These are phyloP conservation scores for Mortierella sp. DNA, from an alignment of 371 early-diverging fungal genomes.

Conservation along the genomic window DNA sequence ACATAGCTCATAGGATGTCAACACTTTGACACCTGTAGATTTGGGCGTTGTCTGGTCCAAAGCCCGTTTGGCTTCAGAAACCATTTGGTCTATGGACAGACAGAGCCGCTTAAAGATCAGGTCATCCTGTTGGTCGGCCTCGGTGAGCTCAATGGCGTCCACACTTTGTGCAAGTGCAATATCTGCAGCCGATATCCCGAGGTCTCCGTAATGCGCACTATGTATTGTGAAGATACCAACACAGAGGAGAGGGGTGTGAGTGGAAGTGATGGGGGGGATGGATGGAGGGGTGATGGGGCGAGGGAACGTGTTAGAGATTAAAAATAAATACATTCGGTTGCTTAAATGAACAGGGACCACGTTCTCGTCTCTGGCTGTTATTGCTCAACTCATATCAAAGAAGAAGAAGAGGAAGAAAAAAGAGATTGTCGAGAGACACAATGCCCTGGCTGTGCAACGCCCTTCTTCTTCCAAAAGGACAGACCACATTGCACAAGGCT, in stretches of 20 bases:
- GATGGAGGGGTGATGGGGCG: too few species aligned
- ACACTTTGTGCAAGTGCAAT: background rate
- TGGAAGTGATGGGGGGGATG: too few species aligned
- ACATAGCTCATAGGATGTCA: conserved; percentile 2
- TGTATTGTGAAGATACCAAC: background rate
- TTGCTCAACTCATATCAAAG: too few species aligned
- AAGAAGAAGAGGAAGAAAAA: too few species aligned
- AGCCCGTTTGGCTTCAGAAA: background rate
- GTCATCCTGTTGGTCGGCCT: background rate
- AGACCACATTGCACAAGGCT: too few species aligned
- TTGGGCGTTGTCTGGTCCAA: background rate
- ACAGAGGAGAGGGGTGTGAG: too few species aligned
- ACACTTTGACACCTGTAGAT: conserved; percentile 1
- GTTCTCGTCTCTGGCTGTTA: too few species aligned
- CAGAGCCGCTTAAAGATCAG: conserved; percentile 2
- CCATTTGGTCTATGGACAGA: background rate
- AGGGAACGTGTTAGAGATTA: too few species aligned
- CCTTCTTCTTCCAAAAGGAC: too few species aligned
- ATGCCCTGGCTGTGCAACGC: too few species aligned
- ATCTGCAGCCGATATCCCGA: background rate
- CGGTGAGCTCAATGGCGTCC: conserved; percentile 4
- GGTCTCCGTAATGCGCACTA: background rate
- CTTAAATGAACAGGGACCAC: background rate
- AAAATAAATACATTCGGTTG: background rate
- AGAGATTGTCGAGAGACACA: too few species aligned